Conservation (phyloP, 306 rosid species). For the Vigna unguiculata region DNA sequence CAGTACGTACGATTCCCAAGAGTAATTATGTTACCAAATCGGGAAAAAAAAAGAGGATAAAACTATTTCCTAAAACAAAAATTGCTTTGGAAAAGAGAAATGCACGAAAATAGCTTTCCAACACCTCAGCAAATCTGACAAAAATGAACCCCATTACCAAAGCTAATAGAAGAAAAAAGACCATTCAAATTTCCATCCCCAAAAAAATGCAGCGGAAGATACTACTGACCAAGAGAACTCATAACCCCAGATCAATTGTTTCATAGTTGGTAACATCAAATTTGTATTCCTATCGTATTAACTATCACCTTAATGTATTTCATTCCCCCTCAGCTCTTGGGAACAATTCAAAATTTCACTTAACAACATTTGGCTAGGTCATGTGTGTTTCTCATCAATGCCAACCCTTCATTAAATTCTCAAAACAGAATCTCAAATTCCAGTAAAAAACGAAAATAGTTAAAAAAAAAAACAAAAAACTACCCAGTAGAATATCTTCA, state of each 20-base stretch:
- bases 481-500: neutral
- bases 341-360: neutral
- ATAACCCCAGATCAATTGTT: constrained; percentile 9
- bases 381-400: neutral
- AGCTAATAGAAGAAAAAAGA: neutral
- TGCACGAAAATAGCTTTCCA: neutral
- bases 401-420: neutral
- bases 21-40: constrained; percentile 1
- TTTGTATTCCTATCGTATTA: neutral
- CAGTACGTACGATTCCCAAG: constrained; percentile 29
- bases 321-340: neutral
- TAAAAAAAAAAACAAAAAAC: neutral
- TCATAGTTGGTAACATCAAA: constrained; percentile 1
- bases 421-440: constrained; percentile 1
- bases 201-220: neutral
- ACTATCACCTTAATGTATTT: constrained; percentile 1
- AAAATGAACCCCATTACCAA: neutral
- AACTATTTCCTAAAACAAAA: neutral
- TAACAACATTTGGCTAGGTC: constrained; percentile 8
- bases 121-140: neutral
- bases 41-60: neutral
- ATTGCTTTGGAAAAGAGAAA: neutral
- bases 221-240: neutral
- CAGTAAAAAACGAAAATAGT: neutral
- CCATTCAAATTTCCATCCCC: neutral